Percentiles rank a stretch among this genome's conserved stretches.
phyloP scores from a whole-genome alignment of 2,329 filamentous ascomycete species.

The Pyrenochaeta sp. region DNA sequence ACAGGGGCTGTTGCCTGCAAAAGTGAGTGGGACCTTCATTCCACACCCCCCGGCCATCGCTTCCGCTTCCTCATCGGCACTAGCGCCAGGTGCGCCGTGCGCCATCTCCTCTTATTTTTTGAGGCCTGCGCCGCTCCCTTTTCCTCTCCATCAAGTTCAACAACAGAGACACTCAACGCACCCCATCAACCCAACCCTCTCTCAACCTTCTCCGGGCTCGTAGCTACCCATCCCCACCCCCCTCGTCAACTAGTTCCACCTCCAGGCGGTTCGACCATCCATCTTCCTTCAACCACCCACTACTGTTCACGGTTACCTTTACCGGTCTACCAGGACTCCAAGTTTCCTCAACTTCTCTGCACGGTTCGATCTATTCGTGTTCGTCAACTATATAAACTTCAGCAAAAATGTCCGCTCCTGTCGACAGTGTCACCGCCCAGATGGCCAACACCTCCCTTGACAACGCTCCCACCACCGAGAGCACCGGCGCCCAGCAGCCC shows the following conservation, averaged over 20 bases:
- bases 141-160: constrained; percentile 44
- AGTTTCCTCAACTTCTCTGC: constrained; percentile 52
- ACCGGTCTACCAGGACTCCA: constrained; percentile 53
- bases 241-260: constrained; percentile 61
- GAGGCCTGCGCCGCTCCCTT: constrained; percentile 31
- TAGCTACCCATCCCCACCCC: constrained; percentile 63
- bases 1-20: constrained; percentile 24
- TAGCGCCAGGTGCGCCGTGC: constrained; percentile 32
- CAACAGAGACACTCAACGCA: constrained; percentile 36
- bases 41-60: constrained; percentile 28
- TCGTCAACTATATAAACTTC: constrained; percentile 62
- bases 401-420: constrained; percentile 82
- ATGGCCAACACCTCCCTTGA: constrained; percentile 72
- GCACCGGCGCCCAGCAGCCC: constrained; percentile 66
- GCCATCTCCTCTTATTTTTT: constrained; percentile 38
- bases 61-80: constrained; percentile 34
- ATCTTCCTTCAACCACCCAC: constrained; percentile 38
- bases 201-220: constrained; percentile 50
- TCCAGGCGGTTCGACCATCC: constrained; percentile 57
- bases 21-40: constrained; percentile 28
- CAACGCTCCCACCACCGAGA: constrained; percentile 60
- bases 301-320: constrained; percentile 52
- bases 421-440: constrained; percentile 79
- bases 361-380: constrained; percentile 58
- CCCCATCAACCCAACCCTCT: constrained; percentile 42